phyloP scores from a whole-genome alignment of 805 yeast genomes.

The Clavispora fructus region DNA sequence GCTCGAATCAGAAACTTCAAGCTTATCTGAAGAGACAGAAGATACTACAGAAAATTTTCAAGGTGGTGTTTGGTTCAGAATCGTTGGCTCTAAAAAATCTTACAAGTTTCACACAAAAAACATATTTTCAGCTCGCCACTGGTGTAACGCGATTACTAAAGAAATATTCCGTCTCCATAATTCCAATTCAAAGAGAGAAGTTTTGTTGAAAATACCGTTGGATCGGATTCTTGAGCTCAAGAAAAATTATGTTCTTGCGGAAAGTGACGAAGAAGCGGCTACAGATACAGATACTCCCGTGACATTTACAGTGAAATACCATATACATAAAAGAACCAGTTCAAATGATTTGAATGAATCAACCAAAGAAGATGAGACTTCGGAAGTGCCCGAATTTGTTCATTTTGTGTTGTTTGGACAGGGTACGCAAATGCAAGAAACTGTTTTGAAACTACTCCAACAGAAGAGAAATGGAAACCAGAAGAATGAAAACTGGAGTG shows the following conservation, averaged over 20 bases:
- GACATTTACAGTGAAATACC: constrained; percentile 50
- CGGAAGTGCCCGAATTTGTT: constrained; percentile 17
- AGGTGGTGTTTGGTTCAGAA: constrained; percentile 47
- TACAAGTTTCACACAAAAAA: constrained; percentile 73
- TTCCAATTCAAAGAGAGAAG: constrained; percentile 65
- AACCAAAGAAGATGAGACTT: not conserved
- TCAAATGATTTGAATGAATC: not conserved
- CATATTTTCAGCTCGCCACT: constrained; percentile 64
- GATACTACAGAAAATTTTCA: constrained; percentile 24
- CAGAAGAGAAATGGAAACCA: not conserved
- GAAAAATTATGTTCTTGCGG: constrained; percentile 46
- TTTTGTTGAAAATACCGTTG: constrained; percentile 72
- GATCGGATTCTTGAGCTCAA: constrained; percentile 60
- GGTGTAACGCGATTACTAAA: constrained; percentile 73
- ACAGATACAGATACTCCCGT: constrained; percentile 25
- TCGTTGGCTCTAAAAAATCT: constrained; percentile 52
- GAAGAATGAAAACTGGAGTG: not conserved
- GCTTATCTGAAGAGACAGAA: constrained; percentile 10
- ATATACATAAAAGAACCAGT: constrained; percentile 13
- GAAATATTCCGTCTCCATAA: constrained; percentile 61
- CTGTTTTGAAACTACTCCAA: not conserved
- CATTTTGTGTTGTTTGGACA: constrained; percentile 56
- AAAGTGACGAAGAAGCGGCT: constrained; percentile 4
- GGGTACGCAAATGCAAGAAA: not conserved
- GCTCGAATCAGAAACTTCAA: constrained; percentile 9